Evolutionary conservation across 768 basidiomycete species (phyloP), one percentile per base, ranked within the genome.

Genomic region (Suillus subluteus): DNA sequence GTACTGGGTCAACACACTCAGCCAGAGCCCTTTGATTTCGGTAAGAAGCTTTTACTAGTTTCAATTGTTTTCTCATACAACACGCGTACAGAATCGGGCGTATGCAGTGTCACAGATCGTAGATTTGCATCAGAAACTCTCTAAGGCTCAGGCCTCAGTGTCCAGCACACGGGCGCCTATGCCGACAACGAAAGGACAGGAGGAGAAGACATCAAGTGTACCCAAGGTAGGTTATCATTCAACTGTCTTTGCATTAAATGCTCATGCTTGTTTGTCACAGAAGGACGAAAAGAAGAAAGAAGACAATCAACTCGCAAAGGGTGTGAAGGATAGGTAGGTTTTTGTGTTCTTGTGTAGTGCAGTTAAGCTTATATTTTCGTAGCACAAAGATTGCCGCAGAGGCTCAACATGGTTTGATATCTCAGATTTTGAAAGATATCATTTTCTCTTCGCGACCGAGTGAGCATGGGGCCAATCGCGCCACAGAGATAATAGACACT

Each of bases 1-100:
- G 79, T 99, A 99, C 73, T 99, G 98, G 98, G 95, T 98, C 32
- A 96, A 96, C 72, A 99, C 98, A 3, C 83, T 99, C 46, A 95
- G 93, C 72, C 94, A 95, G 74, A 97, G 94, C 73, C 91, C 96
- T 6, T 78, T 99, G 58, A 91, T 98, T 62, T 95, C 95, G 26
- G 97, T 98, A 65, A 38, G 89, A 76, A 38, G 16, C 18, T 38
- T 38, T 15, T 18, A 5, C 23, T 62, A 8, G 48, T 9, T 37
- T 48, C 32, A 32, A 1, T 56, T 58, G 15, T 26, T 21, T 37
- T 5, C 43, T 54, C 23, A 54, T 30, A 21, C 35, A 44, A 40
- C 21, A 56, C 1, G 4, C 41, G n/a, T 55, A 9, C 71, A 99
- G 97, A 98, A 98, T 72, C 91, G 95, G 46, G 91, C 92, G 64